Base-by-base conservation (phyloP, 352 stramenopile genomes). In the Pythium coloratum region DNA sequence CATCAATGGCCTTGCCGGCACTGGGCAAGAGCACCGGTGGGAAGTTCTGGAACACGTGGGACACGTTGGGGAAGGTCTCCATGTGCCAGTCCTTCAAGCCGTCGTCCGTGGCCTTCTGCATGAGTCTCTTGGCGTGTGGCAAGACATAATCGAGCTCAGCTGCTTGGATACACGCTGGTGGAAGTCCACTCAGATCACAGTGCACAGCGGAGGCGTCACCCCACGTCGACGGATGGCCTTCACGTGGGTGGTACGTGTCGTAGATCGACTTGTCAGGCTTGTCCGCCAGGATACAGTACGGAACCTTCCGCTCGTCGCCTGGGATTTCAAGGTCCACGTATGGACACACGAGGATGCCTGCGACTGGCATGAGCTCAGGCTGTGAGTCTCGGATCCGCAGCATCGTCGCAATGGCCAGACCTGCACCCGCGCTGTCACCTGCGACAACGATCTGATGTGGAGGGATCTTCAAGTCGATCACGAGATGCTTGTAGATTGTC, bases 401-500 rank as follows among this genome's bases (percentile, higher is more conserved):
- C 53, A 75, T 36, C 4, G 59, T 68, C 51, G 63, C 36, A 8
- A 75, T 28, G 2, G 55, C 57, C 14, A 75, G 49, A 6, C 38
- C 55, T 6, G 24, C 68, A 26, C 68, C 68, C 0, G 68, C 68
- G 28, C 68, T 75, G 59, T 75, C 68, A 0, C 68, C 68, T 2
- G 59, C 62, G 32, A 75, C 28, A 6, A 75, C 65, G 46, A 82
- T 82, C 8, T 62, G 46, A 32, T 75, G 50, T 2, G 77, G 65
- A 0, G 79, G 67, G 16, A 81, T 49, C 38, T 85, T 84, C 13
- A 76, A 76, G 26, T 88, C 82, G 56, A 80, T 77, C 68, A 60
- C 47, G 4, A 75, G 40, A 55, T 68, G 64, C 20, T 68, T 49
- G 53, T 59, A 75, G 32, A 58, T 71, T 6, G 38, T 46, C 1